Base-by-base conservation (phyloP, 1,284 basidiomycete genomes). In the Polyporus tsugae region DNA sequence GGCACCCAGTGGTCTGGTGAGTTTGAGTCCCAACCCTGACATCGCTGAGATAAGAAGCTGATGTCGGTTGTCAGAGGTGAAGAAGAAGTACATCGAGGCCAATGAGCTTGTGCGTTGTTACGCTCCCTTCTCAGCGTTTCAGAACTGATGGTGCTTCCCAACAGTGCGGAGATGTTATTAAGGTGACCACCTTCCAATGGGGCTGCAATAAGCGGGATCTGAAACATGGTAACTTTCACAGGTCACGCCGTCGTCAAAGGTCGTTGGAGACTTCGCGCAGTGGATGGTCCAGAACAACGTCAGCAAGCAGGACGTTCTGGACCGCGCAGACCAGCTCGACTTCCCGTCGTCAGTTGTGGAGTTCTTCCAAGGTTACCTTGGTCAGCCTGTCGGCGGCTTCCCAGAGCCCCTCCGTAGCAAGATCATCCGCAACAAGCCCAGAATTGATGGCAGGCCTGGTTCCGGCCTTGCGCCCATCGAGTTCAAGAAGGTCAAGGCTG, bases 231-330 rank as follows among this genome's bases (percentile, higher is more conserved):
- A 25, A 49, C 11, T 13, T 38, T 25, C 10, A 17, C 22, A 66
- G 67, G 97, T 99, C 75, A 99, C 98, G 33, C 98, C 98, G 46
- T 98, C 98, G 25, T 99, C 98, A 69, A 99, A 99, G 86, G 96
- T 98, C 63, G 97, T 99, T 65, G 98, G 98, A 60, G 98, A 99
- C 85, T 97, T 99, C 82, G 98, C 98, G 36, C 95, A 97, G 81
- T 98, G 96, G 92, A 97, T 99, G 96, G 97, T 96, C 46, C 95
- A 95, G 73, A 99, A 99, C 86, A 91, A 91, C 74, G 86, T 99
- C 67, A 88, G 90, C 65, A 95, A 95, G 81, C 84, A 94, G 77
- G 94, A 98, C 72, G 96, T 99, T 57, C 79, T 96, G 70, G 90
- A 92, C 39, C 89, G 92, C 63, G 98, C 97, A 61, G 92, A 94